These are phyloP conservation scores for Thalassiosira mediterranea DNA, from an alignment of 352 stramenopile genomes.

Conservation along the genomic window DNA sequence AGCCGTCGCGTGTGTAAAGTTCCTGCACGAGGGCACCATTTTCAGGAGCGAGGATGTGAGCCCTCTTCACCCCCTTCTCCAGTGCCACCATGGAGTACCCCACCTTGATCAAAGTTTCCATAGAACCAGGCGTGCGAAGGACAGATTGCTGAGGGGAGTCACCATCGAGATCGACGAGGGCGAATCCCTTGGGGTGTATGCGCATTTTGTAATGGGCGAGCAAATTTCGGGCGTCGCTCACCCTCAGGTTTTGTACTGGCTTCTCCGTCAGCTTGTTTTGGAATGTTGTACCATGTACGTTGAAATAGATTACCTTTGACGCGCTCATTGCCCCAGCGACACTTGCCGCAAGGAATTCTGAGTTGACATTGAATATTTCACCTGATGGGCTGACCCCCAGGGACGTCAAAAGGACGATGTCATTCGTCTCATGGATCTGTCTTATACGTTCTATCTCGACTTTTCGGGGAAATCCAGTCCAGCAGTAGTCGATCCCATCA, in stretches of 20 bases:
- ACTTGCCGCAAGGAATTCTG: slow-evolving; percentile 79
- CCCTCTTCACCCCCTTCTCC: slow-evolving; percentile 83
- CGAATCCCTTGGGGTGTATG: slow-evolving; percentile 71
- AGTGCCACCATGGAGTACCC: slow-evolving; percentile 79
- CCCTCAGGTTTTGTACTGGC: slow-evolving; percentile 74
- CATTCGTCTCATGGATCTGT: slow-evolving; percentile 88
- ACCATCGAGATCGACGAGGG: slow-evolving; percentile 43
- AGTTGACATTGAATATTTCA: slow-evolving; percentile 90
- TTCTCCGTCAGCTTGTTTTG: slow-evolving; percentile 68
- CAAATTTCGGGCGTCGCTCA: slow-evolving; percentile 79
- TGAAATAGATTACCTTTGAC: slow-evolving; percentile 87
- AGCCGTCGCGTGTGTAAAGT: slow-evolving; percentile 96
- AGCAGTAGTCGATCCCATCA: slow-evolving; percentile 81
- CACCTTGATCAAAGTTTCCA: slow-evolving; percentile 75
- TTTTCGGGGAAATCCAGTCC: slow-evolving; percentile 93
- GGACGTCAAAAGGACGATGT: slow-evolving; percentile 96
- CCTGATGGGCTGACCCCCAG: slow-evolving; percentile 91
- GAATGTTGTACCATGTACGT: slow-evolving; percentile 71
- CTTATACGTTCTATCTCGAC: slow-evolving; percentile 93
- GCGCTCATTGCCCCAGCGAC: slow-evolving; percentile 79
- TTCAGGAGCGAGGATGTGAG: slow-evolving; percentile 84
- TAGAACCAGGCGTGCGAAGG: slow-evolving; percentile 34
- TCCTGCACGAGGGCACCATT: slow-evolving; percentile 92
- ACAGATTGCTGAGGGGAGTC: slow-evolving; percentile 28
- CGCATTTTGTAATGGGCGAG: slow-evolving; percentile 65